Conservation (phyloP, 2,329 filamentous ascomycete species). For the Nemania sp. region DNA sequence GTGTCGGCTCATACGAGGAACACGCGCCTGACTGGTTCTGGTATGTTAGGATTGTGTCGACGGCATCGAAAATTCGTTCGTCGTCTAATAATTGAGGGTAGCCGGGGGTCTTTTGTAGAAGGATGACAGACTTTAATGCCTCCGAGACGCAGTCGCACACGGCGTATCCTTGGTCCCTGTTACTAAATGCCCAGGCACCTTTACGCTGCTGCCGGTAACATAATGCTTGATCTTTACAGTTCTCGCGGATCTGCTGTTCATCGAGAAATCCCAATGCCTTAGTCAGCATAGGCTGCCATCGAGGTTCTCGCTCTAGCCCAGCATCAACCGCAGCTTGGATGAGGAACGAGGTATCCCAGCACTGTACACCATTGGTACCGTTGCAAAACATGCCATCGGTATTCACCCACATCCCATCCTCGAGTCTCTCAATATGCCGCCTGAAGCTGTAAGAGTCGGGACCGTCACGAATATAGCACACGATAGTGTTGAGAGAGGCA, state of each 20-base stretch:
- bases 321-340: constrained; percentile 86
- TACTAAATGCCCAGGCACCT: constrained; percentile 97
- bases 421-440: constrained; percentile 81
- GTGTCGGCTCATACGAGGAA: constrained; percentile 87
- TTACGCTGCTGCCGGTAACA: constrained; percentile 93
- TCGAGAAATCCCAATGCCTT: constrained; percentile 89
- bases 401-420: constrained; percentile 93
- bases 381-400: constrained; percentile 93
- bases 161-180: constrained; percentile 89
- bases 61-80: constrained; percentile 83
- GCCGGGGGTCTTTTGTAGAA: constrained; percentile 81
- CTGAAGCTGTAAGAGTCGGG: constrained; percentile 77
- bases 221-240: constrained; percentile 79
- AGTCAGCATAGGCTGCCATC: constrained; percentile 84
- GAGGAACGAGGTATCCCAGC: constrained; percentile 93
- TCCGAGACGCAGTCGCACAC: constrained; percentile 96
- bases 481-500: constrained; percentile 88
- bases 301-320: constrained; percentile 79
- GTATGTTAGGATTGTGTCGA: constrained; percentile 91
- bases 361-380: constrained; percentile 97
- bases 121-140: constrained; percentile 85
- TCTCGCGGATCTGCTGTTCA: constrained; percentile 88
- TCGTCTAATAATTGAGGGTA: constrained; percentile 82
- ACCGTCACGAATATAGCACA: constrained; percentile 86
- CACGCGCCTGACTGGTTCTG: constrained; percentile 89